A percentile compares a stretch with the other conserved stretches of the same genome.
phyloP scores from a whole-genome alignment of 306 rosid genomes.

The Erythrophleum fordii region DNA sequence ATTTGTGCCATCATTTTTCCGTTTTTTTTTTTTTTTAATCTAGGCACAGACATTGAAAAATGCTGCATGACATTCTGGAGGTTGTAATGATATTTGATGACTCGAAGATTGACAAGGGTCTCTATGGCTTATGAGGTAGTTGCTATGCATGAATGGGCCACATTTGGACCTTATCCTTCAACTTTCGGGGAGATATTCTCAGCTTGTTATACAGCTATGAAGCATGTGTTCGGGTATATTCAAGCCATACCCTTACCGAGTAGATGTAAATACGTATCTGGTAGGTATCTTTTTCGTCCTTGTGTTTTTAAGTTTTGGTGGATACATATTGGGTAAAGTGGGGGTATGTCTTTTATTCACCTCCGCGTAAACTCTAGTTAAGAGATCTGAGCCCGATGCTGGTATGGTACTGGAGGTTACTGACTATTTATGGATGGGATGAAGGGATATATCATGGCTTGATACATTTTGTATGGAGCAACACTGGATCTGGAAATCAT shows the following conservation, averaged over 20 bases:
- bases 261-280: no score
- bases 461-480: constrained; percentile 66
- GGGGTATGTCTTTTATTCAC: no score
- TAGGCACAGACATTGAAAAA: constrained; percentile 48
- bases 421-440: constrained; percentile 51
- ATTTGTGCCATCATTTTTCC: constrained; percentile 52
- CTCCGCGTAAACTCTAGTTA: no score
- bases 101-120: constrained; percentile 64
- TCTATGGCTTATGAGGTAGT: no score
- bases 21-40: constrained; percentile 50
- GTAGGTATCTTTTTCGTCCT: no score
- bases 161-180: constrained; percentile 54
- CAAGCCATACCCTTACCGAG: no score
- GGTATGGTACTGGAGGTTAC: constrained; percentile 39
- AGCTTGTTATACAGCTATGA: constrained; percentile 56
- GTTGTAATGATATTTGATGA: constrained; percentile 62
- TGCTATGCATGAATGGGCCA: constrained; percentile 65
- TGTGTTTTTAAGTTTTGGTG: no score
- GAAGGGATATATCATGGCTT: constrained; percentile 47
- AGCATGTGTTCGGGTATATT: no score
- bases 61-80: constrained; percentile 63
- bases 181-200: constrained; percentile 58
- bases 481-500: constrained; percentile 38
- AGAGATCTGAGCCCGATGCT: constrained; percentile 45
- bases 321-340: no score